Evolutionary conservation across 2,329 filamentous ascomycete species (phyloP), one percentile per base, ranked within the genome.

Genomic region (Penicillium italicum): DNA sequence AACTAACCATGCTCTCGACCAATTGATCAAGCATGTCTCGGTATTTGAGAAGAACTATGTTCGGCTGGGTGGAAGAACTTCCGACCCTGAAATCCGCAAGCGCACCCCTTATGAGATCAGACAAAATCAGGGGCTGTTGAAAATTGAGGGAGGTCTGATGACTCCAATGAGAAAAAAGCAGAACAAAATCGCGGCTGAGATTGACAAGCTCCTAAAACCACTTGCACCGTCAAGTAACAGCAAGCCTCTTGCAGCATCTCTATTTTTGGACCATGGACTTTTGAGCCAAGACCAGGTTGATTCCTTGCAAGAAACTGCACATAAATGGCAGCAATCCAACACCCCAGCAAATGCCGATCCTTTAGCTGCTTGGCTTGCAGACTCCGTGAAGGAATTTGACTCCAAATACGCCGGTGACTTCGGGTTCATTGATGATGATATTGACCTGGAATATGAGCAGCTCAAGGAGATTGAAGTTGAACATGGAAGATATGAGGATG

Each of bases 1-100:
- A 65, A 97, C 91, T 0, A 97, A 97, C 56, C 91, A 96, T 71
- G 91, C 91, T 0, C 76, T 96, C 0, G 91, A 97, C 63, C 91
- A 96, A 67, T 77, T 97, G 0, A 77, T 96, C 0, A 74, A 76
- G 1, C 83, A 87, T 52, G 79, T 91, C 16, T 77, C 84, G 1
- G 67, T 76, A 6, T 88, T 87, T 62, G 85, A 88, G 62, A 71
- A 75, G 0, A 80, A 83, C 1, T 85, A 91, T 55, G 75, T 87
- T 46, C 82, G 87, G 9, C 73, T 90, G 10, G 91, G 91, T 40
- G 85, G 86, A 2, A 82, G 88, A 30, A 89, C 87, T 18, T 82
- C 84, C 49, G 86, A 89, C 57, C 73, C 77, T 0, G 79, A 81
- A 0, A 86, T 95, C 61, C 84, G 84, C 57, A 77, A 82, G 50